These are phyloP conservation scores for Aspergillus sp. DNA, from an alignment of 2,329 filamentous ascomycete genomes.

Conservation along the genomic window DNA sequence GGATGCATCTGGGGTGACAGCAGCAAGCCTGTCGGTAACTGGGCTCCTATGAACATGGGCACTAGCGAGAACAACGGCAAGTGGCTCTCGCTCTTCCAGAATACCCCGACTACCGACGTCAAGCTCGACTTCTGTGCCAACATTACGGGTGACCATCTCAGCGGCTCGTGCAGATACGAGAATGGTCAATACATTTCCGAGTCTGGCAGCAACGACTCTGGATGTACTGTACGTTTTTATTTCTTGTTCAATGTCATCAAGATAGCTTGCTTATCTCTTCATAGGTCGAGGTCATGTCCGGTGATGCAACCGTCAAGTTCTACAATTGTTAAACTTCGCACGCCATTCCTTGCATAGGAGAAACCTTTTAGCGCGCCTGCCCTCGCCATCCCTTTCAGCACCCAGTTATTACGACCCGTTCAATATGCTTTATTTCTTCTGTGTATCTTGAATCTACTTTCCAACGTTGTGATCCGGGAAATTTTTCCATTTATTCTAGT, in stretches of 20 bases:
- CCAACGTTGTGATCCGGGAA: conserved; percentile 20
- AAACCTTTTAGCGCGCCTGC: conserved; percentile 7
- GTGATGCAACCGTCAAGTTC: conserved; percentile 46
- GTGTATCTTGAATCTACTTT: conserved; percentile 32
- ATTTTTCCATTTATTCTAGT: conserved; percentile 6
- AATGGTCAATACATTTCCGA: conserved; percentile 56
- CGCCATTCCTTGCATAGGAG: neutral
- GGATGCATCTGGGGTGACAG: conserved; percentile 71
- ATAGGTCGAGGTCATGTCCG: conserved; percentile 45
- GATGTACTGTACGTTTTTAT: conserved; percentile 69
- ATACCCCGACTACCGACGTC: conserved; percentile 65
- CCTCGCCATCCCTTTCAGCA: conserved; percentile 2
- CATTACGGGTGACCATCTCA: conserved; percentile 60
- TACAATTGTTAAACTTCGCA: conserved; percentile 7
- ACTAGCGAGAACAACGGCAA: conserved; percentile 67
- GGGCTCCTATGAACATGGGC: conserved; percentile 78
- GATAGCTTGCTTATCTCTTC: conserved; percentile 9
- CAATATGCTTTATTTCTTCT: conserved; percentile 25
- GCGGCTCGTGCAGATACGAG: conserved; percentile 58
- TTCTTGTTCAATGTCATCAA: neutral
- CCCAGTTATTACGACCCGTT: conserved; percentile 22
- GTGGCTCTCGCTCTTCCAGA: conserved; percentile 79
- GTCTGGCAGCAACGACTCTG: conserved; percentile 45
- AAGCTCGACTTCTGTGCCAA: conserved; percentile 72
- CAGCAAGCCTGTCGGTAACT: conserved; percentile 64